Conservation (phyloP, 2,329 filamentous ascomycete genomes). For the Tolypocladium tropicale region DNA sequence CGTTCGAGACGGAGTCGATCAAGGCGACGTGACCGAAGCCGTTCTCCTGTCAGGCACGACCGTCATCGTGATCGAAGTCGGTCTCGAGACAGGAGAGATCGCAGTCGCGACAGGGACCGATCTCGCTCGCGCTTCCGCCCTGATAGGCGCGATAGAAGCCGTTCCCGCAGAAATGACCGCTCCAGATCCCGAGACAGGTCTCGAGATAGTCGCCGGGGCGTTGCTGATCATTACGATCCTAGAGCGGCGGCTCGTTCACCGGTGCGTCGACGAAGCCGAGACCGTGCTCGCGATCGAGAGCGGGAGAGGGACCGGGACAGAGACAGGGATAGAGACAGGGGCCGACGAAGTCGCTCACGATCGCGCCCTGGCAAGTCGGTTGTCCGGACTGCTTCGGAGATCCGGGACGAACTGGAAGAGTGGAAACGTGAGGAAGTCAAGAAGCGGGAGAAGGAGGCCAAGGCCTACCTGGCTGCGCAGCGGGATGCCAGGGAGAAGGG, state of each 20-base stretch:
- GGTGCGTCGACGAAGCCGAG: conserved; percentile 14
- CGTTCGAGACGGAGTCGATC: conserved; percentile 25
- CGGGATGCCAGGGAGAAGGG: conserved; percentile 51
- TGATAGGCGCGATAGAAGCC: conserved; percentile 20
- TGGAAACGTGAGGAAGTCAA: conserved; percentile 53
- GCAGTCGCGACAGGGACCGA: conserved; percentile 11
- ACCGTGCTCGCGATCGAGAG: conserved; percentile 12
- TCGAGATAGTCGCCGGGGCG: conserved; percentile 10
- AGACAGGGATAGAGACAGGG: conserved; percentile 14
- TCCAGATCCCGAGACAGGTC: conserved; percentile 13
- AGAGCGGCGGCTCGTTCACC: conserved; percentile 10
- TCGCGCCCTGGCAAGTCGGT: conserved; percentile 25
- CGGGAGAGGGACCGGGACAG: conserved; percentile 12
- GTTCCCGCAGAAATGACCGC: conserved; percentile 14
- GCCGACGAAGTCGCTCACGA: conserved; percentile 34
- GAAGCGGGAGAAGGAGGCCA: conserved; percentile 53
- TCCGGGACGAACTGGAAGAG: conserved; percentile 40
- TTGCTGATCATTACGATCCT: conserved; percentile 11
- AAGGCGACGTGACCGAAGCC: conserved; percentile 24
- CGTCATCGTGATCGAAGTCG: conserved; percentile 21
- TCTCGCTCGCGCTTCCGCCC: conserved; percentile 16
- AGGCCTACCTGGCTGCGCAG: conserved; percentile 52
- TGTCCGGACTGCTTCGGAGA: conserved; percentile 25
- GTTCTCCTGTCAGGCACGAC: conserved; percentile 21
- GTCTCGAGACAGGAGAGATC: conserved; percentile 11